phyloP scores from a whole-genome alignment of 2,329 filamentous ascomycete species.

The Diaporthe ilicicola region DNA sequence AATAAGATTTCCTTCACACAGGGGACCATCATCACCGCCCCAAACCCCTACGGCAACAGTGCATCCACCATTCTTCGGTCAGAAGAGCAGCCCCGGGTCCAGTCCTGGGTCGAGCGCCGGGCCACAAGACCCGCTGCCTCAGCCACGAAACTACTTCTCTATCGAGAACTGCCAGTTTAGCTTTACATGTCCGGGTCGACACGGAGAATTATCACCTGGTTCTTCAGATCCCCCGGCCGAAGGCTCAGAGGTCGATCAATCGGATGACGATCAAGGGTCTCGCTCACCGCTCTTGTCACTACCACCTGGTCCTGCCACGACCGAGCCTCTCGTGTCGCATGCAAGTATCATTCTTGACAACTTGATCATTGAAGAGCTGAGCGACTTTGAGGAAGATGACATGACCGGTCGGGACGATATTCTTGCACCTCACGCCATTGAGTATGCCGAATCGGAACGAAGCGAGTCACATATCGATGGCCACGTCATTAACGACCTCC shows the following conservation, averaged over 20 bases:
- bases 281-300: slow-evolving; percentile 36
- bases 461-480: slow-evolving; percentile 51
- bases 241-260: slow-evolving; percentile 39
- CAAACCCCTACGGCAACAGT: slow-evolving; percentile 50
- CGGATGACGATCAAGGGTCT: slow-evolving; percentile 36
- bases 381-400: slow-evolving; percentile 56
- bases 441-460: slow-evolving; percentile 52
- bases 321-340: not conserved
- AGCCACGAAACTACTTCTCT: slow-evolving; percentile 41
- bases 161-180: slow-evolving; percentile 45
- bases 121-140: slow-evolving; percentile 34
- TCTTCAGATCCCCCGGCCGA: slow-evolving; percentile 45
- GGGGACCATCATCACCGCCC: slow-evolving; percentile 52
- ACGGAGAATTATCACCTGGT: slow-evolving; percentile 49
- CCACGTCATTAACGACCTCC: slow-evolving; percentile 53
- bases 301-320: not conserved
- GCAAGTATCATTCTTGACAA: slow-evolving; percentile 36
- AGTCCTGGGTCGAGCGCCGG: slow-evolving; percentile 27
- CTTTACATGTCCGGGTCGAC: slow-evolving; percentile 43
- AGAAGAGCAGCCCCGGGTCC: slow-evolving; percentile 38
- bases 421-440: slow-evolving; percentile 55
- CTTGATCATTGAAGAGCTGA: slow-evolving; percentile 55
- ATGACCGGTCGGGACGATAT: slow-evolving; percentile 50
- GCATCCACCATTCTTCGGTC: slow-evolving; percentile 40
- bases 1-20: slow-evolving; percentile 44